These are phyloP conservation scores for Xerocomellus amylosporus DNA, from an alignment of 768 basidiomycete genomes.

Conservation along the genomic window DNA sequence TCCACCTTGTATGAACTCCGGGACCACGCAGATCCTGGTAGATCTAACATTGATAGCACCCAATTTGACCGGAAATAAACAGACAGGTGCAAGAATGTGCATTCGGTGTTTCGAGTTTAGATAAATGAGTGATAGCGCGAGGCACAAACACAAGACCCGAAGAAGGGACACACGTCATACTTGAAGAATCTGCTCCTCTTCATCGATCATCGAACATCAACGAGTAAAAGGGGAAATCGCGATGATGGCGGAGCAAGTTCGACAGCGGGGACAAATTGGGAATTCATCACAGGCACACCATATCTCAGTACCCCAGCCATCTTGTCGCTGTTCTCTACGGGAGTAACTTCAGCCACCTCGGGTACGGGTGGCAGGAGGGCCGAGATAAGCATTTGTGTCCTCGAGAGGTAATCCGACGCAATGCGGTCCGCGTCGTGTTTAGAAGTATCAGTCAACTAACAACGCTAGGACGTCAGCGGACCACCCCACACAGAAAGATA, in stretches of 20 bases:
- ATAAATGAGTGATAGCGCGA: conserved; percentile 29
- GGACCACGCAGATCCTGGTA: conserved; percentile 16
- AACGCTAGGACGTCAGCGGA: conserved; percentile 1
- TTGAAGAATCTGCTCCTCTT: conserved; percentile 14
- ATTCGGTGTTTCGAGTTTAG: conserved; percentile 26
- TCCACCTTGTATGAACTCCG: conserved; percentile 1
- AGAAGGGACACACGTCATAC: conserved; percentile 16
- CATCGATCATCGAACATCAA: conserved; percentile 39
- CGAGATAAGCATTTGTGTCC: conserved; percentile 62
- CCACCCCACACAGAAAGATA: background rate
- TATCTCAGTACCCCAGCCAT: conserved; percentile 46
- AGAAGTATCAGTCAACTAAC: conserved; percentile 16
- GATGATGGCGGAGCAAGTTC: conserved; percentile 69
- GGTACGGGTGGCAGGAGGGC: conserved; percentile 47
- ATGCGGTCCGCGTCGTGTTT: conserved; percentile 25
- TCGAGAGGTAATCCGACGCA: conserved; percentile 46
- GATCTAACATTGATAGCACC: conserved; percentile 9
- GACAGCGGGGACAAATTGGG: conserved; percentile 56
- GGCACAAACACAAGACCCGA: conserved; percentile 14
- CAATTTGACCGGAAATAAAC: conserved; percentile 6
- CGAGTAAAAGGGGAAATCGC: conserved; percentile 71
- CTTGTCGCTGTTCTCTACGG: conserved; percentile 36
- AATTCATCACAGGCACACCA: conserved; percentile 51
- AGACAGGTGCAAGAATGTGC: conserved; percentile 10
- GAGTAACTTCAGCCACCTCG: conserved; percentile 16